Percentiles rank a stretch among this genome's conserved stretches.
Conservation (phyloP, 2,329 filamentous ascomycete species). For the Clonostachys solani region DNA sequence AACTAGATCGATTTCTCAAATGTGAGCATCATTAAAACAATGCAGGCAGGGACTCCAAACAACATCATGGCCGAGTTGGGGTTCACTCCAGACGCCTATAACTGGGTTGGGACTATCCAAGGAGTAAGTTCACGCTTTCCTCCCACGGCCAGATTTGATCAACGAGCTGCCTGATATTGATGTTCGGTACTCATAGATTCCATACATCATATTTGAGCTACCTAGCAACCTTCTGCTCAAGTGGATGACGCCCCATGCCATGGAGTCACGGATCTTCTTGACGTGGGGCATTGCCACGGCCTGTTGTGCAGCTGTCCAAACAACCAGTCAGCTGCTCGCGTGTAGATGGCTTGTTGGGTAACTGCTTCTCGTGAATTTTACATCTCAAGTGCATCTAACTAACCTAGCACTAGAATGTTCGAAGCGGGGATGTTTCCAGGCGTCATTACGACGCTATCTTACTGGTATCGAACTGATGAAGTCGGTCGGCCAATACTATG, state of each 20-base stretch:
- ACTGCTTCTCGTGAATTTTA: too few species aligned
- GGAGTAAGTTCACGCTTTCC: not conserved
- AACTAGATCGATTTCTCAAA: not conserved
- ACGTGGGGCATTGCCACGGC: constrained; percentile 38
- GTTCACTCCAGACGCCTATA: not conserved
- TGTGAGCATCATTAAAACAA: not conserved
- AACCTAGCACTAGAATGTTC: constrained; percentile 9
- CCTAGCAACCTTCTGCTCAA: not conserved
- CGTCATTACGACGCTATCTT: constrained; percentile 50
- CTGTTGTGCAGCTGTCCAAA: constrained; percentile 35
- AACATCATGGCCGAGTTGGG: not conserved
- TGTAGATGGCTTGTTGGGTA: constrained; percentile 27
- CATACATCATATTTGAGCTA: not conserved
- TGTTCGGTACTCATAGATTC: not conserved
- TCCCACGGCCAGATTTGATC: too few species aligned
- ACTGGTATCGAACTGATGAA: constrained; percentile 18
- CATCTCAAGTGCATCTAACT: too few species aligned
- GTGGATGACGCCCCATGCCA: not conserved
- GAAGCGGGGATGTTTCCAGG: constrained; percentile 48
- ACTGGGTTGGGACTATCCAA: not conserved
- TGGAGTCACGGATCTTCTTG: constrained; percentile 10
- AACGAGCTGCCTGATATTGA: not conserved
- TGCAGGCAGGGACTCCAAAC: not conserved
- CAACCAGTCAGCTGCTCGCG: constrained; percentile 38
- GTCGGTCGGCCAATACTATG: constrained; percentile 48